A percentile compares a stretch with the other conserved stretches of the same genome.
Evolutionary conservation across 177 flowering plant genomes (phyloP).

Genomic region (Telopea speciosissima): DNA sequence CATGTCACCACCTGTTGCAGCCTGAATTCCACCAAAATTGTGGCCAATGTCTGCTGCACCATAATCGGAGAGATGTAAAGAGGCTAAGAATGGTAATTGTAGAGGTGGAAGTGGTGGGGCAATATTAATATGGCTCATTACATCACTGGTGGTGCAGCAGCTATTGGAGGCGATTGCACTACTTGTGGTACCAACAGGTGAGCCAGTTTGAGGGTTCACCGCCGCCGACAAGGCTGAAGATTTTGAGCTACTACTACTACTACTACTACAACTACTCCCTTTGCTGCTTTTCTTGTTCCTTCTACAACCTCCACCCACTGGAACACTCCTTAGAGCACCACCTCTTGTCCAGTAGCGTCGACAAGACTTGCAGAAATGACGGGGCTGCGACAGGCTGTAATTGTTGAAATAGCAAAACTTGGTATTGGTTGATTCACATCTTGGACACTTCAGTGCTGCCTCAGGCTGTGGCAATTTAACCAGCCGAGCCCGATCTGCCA

Average conservation of each 20-base stretch:
- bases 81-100: constrained; percentile 34
- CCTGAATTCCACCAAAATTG: constrained; percentile 29
- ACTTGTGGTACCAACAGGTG: constrained; percentile 18
- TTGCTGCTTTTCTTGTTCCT: constrained; percentile 56
- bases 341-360: constrained; percentile 72
- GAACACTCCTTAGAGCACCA: constrained; percentile 60
- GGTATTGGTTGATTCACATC: constrained; percentile 63
- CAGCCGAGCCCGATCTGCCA: constrained; percentile 54
- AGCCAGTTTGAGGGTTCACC: constrained; percentile 14
- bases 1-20: constrained; percentile 15
- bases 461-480: constrained; percentile 57
- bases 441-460: constrained; percentile 48
- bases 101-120: constrained; percentile 15
- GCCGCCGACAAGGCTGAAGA: constrained; percentile 39
- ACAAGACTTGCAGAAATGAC: constrained; percentile 74
- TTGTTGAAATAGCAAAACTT: constrained; percentile 75
- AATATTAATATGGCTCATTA: constrained; percentile 23
- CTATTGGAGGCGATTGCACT: constrained; percentile 18
- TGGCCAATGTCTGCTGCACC: constrained; percentile 24
- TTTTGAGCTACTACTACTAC: constrained; percentile 35
- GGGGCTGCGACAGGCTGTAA: constrained; percentile 69
- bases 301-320: constrained; percentile 65
- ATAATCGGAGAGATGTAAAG: constrained; percentile 33
- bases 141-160: constrained; percentile 19
- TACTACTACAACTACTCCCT: no score